Base-by-base conservation (phyloP, 331 rosid species). In the Quercus tomentella region DNA sequence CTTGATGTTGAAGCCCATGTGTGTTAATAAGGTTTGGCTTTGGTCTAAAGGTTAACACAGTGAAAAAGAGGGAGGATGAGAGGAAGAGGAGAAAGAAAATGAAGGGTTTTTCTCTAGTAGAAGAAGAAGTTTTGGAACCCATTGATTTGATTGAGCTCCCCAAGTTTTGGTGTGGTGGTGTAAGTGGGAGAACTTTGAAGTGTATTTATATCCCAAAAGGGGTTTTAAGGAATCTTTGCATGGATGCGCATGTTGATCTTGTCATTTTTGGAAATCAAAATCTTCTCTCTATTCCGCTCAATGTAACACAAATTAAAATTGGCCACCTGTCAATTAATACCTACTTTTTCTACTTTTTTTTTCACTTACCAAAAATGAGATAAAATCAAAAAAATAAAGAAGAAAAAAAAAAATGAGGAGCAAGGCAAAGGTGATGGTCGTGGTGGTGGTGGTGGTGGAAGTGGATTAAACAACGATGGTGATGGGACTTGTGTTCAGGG, bases 71-170 rank as follows among this genome's bases (percentile, higher is more conserved):
- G 21, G 57, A 15, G 3, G 85, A 18, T 62, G 79, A 79, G 43
- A 86, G 4, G 3, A 83, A 17, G 20, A 83, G 1, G 37, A 86
- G 69, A 77, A 10, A 84, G 57, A 79, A 55, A 17, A 77, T 4
- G 63, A 81, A 79, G 77, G 31, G 26, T 1, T 51, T 74, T 68
- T 4, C 76, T 31, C 63, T 84, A 22, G 86, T 84, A 26, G 86
- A 37, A 73, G 70, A 79, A 21, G 73, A 52, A n/a, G 55, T 26
- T 20, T 57, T 80, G 80, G 80, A 75, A 35, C 84, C 73, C 93
- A 89, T 49, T 49, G 54, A 49, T 49, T 87, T 30, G 28, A 88
- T 87, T 23, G 22, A 54, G 35, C 37, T 81, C n/a, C 37, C 20
- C 14, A 70, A 60, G 69, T 57, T 33, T 66, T 30, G 16, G 76